A percentile compares a stretch with the other conserved stretches of the same genome.
Evolutionary conservation across 371 early-diverging fungal genomes (phyloP).

Genomic region (Circinella minor): DNA sequence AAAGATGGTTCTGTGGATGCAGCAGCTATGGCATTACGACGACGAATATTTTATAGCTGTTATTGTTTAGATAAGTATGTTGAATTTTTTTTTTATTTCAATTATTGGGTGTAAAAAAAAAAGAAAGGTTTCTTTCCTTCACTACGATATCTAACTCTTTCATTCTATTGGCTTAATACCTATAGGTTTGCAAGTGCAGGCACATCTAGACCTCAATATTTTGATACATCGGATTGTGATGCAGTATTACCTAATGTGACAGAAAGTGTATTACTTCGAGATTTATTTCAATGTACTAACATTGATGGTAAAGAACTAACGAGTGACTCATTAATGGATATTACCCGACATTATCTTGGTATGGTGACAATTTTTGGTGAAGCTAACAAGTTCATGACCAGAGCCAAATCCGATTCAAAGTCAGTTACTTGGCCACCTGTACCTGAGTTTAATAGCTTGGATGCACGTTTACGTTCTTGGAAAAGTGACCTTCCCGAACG

Average conservation of each 20-base stretch:
- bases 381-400: constrained; percentile 50
- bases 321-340: constrained; percentile 39
- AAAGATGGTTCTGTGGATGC: constrained; percentile 41
- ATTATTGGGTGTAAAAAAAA: neutral
- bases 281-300: constrained; percentile 30
- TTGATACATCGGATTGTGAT: constrained; percentile 61
- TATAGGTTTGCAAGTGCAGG: constrained; percentile 49
- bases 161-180: too few species aligned
- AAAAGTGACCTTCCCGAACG: constrained; percentile 26
- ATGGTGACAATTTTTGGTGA: constrained; percentile 49
- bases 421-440: constrained; percentile 54
- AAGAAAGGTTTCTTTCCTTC: neutral
- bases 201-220: constrained; percentile 58
- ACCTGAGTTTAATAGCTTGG: constrained; percentile 44
- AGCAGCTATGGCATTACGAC: constrained; percentile 54
- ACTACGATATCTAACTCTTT: too few species aligned
- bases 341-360: constrained; percentile 30
- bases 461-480: constrained; percentile 40
- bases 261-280: constrained; percentile 46
- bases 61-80: constrained; percentile 50
- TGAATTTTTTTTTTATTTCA: neutral
- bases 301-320: constrained; percentile 25
- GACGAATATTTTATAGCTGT: constrained; percentile 65
- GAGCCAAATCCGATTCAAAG: constrained; percentile 42
- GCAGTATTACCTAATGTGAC: constrained; percentile 51